These are phyloP conservation scores for Tephrocybe sp. DNA, from an alignment of 768 basidiomycete genomes.

Conservation along the genomic window DNA sequence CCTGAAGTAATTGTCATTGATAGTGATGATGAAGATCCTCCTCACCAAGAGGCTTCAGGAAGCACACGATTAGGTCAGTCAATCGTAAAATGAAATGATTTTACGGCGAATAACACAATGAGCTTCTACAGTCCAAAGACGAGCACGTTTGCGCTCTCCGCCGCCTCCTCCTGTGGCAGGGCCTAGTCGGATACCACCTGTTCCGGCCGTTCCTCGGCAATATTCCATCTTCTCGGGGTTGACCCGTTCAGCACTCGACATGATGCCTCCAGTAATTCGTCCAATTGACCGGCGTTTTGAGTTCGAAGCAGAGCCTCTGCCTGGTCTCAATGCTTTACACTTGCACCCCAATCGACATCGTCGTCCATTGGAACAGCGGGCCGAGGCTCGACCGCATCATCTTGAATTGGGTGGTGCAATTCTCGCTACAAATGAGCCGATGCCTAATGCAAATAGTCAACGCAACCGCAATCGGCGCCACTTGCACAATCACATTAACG, in stretches of 20 bases:
- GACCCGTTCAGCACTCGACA: constrained; percentile 33
- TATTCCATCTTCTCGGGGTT: constrained; percentile 36
- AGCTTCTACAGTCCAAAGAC: constrained; percentile 7
- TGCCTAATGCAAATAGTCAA: constrained; percentile 17
- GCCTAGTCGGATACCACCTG: constrained; percentile 47
- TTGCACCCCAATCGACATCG: constrained; percentile 25
- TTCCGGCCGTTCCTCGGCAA: constrained; percentile 49
- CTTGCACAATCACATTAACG: constrained; percentile 11
- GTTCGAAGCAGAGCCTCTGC: constrained; percentile 39
- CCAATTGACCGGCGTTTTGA: constrained; percentile 52
- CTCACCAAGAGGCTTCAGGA: constrained; percentile 11
- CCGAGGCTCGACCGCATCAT: constrained; percentile 51
- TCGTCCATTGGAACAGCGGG: constrained; percentile 24
- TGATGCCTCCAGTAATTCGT: constrained; percentile 44
- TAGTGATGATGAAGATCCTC: constrained; percentile 36
- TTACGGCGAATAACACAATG: background rate
- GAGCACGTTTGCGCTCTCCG: constrained; percentile 38
- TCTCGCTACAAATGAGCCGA: constrained; percentile 37
- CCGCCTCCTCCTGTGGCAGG: constrained; percentile 43
- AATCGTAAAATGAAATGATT: constrained; percentile 5
- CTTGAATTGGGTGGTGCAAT: constrained; percentile 71
- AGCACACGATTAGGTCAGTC: constrained; percentile 17
- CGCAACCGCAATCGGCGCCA: constrained; percentile 17
- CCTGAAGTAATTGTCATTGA: constrained; percentile 34
- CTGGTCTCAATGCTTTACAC: constrained; percentile 18